Conservation (phyloP, 345 rosid species). For the Eucalyptus urophylla region DNA sequence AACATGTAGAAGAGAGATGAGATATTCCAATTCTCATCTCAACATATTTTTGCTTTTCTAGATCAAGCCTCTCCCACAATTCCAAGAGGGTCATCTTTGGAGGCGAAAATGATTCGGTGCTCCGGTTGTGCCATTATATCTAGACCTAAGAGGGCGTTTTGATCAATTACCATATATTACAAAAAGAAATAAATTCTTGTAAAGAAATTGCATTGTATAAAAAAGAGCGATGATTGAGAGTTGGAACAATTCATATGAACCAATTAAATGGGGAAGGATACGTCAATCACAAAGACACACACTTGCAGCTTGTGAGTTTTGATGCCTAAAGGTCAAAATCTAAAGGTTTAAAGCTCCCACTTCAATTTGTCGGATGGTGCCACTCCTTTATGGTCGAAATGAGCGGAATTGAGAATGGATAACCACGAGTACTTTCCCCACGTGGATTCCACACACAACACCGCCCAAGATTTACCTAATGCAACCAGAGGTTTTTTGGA, state of each 20-base stretch:
- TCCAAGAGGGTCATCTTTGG: not conserved
- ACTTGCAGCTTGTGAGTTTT: not conserved
- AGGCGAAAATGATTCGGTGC: rapidly evolving
- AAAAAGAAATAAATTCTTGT: not conserved
- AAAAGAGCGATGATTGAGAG: not conserved
- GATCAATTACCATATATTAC: not conserved
- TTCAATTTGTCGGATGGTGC: not conserved
- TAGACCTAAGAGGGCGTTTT: not conserved
- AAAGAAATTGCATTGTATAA: not conserved
- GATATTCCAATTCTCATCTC: not conserved
- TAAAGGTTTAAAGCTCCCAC: not conserved
- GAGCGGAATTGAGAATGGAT: not conserved
- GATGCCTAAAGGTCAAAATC: not conserved
- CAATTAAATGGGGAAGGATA: not conserved
- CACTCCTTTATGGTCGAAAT: not conserved
- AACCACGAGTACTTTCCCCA: not conserved
- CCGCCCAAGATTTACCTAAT: not conserved
- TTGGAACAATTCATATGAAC: not conserved
- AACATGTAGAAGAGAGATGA: not conserved
- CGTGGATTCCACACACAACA: not conserved
- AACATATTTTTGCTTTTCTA: not conserved
- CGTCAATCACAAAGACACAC: not conserved
- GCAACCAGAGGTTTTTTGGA: not conserved
- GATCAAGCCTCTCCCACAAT: not conserved
- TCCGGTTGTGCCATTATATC: not conserved